Evolutionary conservation across 1,139 yeast species (phyloP), one percentile per base, ranked within the genome.

Genomic region (Yamadazyma sp.): DNA sequence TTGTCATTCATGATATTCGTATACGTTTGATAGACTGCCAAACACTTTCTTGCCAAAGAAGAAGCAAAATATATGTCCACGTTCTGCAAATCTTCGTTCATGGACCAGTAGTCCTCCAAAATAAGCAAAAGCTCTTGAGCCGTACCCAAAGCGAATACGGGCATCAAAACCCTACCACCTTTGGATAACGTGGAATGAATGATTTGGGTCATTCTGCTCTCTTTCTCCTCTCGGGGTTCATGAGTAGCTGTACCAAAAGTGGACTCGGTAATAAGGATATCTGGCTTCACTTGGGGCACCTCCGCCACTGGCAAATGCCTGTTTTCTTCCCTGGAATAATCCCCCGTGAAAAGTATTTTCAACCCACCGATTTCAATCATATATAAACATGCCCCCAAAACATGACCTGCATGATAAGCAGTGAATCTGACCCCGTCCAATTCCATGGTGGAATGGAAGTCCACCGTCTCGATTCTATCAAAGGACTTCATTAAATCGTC

Each of bases 361-460:
- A 92, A 69, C 0, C 98, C 98, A 7, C 96, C 97, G 53, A 94
- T 85, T 60, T 92, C 99, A 36, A 92, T 79, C 50, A 92, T 83
- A 59, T 84, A 92, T 98, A 92, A 92, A 27, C 98, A 97, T 11
- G 98, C 98, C 38, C 99, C 99, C 37, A 92, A 71, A 15, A 92
- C 99, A 73, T 92, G 99, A 12, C 99, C 99, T 3, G 98, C 99
- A 64, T 92, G 98, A 61, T 85, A 94, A 4, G 98, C 98, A 1
- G 98, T 94, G 66, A 92, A 92, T 55, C 95, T 74, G 43, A 94
- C 83, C 37, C 98, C 98, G 41, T 85, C 94, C 31, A 91, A 86
- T 54, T 92, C 98, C 55, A 89, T 78, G 0, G 98, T 92, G 5
- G 97, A 88, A 62, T 92, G 98, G 62, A 85, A 92, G 61, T 92